Base-by-base conservation (phyloP, 179 eudicot genomes). In the Camellia oleifera region DNA sequence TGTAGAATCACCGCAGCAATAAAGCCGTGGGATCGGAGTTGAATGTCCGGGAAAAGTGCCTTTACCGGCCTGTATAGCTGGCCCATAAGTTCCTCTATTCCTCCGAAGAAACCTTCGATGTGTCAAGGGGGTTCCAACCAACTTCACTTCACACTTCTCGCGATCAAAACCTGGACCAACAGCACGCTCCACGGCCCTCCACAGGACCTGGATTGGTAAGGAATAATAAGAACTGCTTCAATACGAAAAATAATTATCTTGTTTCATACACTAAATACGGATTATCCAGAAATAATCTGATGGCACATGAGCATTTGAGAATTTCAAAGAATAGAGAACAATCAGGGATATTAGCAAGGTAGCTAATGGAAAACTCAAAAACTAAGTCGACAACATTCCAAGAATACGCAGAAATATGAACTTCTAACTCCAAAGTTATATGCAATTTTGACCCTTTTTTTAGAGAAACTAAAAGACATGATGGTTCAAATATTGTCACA, bases 1-100 rank as follows among this genome's bases (percentile, higher is more conserved):
- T 12, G 99, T 95, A 13, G 98, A 95, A 82, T 95, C 99, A n/a
- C 99, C 99, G 77, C 99, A 95, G 81, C 99, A 93, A 68, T 84
- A 93, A 48, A 95, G 93, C 76, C 90, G 97, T 3, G 92, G 84
- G 76, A 95, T 86, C 10, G 99, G 93, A 15, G 94, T 92, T 61
- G 97, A 64, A 84, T 95, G 98, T 57, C 95, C 97, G 1, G 98
- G 99, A 81, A 95, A 92, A 4, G 91, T 81, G 75, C 67, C 91
- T 84, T 93, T 84, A 9, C 99, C 94, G 1, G 99, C 99, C 87
- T 89, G 56, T 83, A 93, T 94, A 60, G 98, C 99, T 26, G 99
- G 97, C 23, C 98, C 99, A 65, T 92, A 95, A 20, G 98, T 95
- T 80, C 99, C 99, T 86, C 98, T 87, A 73, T 92, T 89, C 82